phyloP scores from a whole-genome alignment of 176 grass and related monocot species.

The Ensete ventricosum region DNA sequence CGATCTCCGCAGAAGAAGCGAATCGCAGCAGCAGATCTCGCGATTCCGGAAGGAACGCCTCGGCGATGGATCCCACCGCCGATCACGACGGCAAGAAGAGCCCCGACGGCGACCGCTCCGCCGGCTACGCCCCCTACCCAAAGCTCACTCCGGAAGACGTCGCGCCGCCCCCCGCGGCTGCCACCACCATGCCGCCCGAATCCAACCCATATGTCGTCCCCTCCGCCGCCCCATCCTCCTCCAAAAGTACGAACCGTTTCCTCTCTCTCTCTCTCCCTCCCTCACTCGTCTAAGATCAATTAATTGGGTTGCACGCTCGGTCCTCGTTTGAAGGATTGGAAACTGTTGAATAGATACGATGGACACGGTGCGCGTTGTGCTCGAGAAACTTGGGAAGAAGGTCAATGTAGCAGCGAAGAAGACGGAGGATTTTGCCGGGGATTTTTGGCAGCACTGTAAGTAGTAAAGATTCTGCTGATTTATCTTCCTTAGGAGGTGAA shows the following conservation, averaged over 20 bases:
- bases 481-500: neutral
- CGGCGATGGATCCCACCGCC: conserved; percentile 16
- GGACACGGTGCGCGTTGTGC: conserved; percentile 68
- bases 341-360: conserved; percentile 45
- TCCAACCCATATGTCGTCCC: conserved; percentile 70
- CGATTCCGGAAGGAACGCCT: neutral
- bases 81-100: conserved; percentile 1
- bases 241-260: conserved; percentile 39
- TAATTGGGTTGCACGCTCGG: no score
- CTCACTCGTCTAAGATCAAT: neutral
- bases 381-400: conserved; percentile 80
- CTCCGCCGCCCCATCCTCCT: conserved; percentile 19
- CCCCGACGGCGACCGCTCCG: conserved; percentile 7
- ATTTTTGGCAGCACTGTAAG: conserved; percentile 97
- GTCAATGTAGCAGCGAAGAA: conserved; percentile 75
- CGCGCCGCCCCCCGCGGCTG: conserved; percentile 38
- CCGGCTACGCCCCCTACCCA: conserved; percentile 46
- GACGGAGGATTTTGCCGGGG: conserved; percentile 77
- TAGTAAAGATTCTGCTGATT: neutral
- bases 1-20: neutral
- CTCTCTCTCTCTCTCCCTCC: conserved; percentile 1
- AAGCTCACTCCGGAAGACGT: conserved; percentile 37
- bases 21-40: neutral
- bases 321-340: neutral
- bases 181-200: conserved; percentile 35